Evolutionary conservation across 805 yeast genomes (phyloP), one percentile per base, ranked within the genome.

Genomic region (Kuraishia ogatae): DNA sequence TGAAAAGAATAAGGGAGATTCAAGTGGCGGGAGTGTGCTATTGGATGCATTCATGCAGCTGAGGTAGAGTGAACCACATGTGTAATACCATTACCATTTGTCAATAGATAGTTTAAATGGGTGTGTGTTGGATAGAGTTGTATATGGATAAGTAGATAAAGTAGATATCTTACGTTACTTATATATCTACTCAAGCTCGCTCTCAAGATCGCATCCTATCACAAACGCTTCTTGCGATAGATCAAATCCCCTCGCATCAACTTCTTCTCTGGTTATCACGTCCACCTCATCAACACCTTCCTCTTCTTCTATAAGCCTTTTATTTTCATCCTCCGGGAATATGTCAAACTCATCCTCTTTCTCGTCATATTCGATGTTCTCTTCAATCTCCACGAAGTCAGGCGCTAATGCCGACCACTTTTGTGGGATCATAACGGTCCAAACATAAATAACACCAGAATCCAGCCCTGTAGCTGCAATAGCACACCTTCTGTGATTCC

Each of bases 401-500:
- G 97, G 97, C 0, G 97, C 97, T 62, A 92, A 73, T 0, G 97
- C 96, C 68, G 96, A 87, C 98, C 98, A 92, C 70, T 89, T 87
- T 62, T 91, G 97, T 0, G 96, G 96, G 21, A 88, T 81, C 47
- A 80, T 80, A 10, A 89, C 79, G 52, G 86, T 80, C 97, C 97
- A 93, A 48, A 87, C 66, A 64, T 88, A 91, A 1, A 92, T 79
- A 46, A 82, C 75, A 1, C 97, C 97, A 35, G 88, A 76, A 64
- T 92, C 98, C 54, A 89, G 71, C 0, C 97, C 97, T 28, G 89
- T 87, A 19, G 96, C 87, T 10, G 86, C 87, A 39, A 93, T 82
- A 58, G 80, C 73, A 67, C 96, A 89, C 54, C 81, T 76, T 52
- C 81, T 73, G 56, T 81, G 83, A 66, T 92, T 89, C 96, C 97